Base-by-base conservation (phyloP, 2,329 filamentous ascomycete genomes). In the Dryadomyces quercus-mongolicae region DNA sequence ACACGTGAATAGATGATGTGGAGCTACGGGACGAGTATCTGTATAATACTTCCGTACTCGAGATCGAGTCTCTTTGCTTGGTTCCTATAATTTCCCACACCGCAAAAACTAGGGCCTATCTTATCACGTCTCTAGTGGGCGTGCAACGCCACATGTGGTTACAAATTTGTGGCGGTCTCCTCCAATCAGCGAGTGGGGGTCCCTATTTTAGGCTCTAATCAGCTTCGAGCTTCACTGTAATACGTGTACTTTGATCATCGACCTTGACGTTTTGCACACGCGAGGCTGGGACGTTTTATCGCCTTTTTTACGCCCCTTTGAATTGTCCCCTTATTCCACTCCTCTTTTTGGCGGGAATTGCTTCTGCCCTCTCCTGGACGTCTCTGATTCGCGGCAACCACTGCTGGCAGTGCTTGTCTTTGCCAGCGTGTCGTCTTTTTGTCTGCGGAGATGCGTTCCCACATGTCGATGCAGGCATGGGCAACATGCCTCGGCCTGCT, bases 401-500 rank as follows among this genome's bases (percentile, higher is more conserved):
- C 49, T 56, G 46, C 49, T 49, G 47, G 53, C 52, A 40, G 45
- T 53, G 48, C 22, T 52, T 45, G 48, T 44, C 53, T 18, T 49
- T 54, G 45, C 56, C 53, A 49, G 46, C 48, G 53, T 55, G 56
- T 53, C 54, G 50, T 49, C 42, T 49, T 34, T 34, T 53, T 34
- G 10, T 5, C 8, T 34, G 22, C 20, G 12, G 20, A 34, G 20
- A 83, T 83, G 80, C 71, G 71, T 69, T 71, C 70, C 64, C 70
- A 70, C 67, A 68, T 72, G 72, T 79, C 79, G 71, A 71, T 69
- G 34, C 49, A 38, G 66, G 74, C 71, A 69, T 88, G 86, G 86
- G 78, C 82, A 65, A 71, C 79, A 62, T 73, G 81, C 60, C 68
- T 88, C 58, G 75, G 79, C 58, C 65, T 88, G 57, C 61, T 86